Percentiles rank a stretch among this genome's conserved stretches.
phyloP scores from a whole-genome alignment of 257 asterid species.

The Solanum gandarillasii region DNA sequence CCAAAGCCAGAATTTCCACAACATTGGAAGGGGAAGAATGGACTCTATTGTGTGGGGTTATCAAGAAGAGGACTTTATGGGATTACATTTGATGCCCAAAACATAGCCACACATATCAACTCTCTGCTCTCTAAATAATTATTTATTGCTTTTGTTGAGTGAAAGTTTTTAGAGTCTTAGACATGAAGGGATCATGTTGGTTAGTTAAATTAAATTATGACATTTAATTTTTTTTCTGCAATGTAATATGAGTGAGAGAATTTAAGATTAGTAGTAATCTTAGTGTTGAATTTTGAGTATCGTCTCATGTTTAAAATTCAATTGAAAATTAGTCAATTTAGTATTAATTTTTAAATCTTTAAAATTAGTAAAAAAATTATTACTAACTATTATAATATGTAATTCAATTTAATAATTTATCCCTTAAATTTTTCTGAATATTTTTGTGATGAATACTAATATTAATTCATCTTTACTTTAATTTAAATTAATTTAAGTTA shows the following conservation, averaged over 20 bases:
- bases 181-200: background rate
- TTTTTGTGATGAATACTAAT: no score
- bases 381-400: no score
- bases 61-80: constrained; percentile 53
- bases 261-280: no score
- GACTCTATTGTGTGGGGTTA: constrained; percentile 57
- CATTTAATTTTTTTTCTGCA: background rate
- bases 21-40: constrained; percentile 73
- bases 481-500: no score
- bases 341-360: no score
- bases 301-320: no score
- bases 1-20: constrained; percentile 32
- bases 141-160: background rate
- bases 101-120: constrained; percentile 48
- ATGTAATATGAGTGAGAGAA: background rate
- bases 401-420: no score
- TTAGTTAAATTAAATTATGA: background rate
- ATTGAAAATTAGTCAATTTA: no score
- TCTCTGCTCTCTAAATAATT: background rate
- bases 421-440: no score
- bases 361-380: no score
- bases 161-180: background rate
- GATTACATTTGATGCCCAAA: constrained; percentile 49
- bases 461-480: no score
- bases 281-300: no score